phyloP scores from a whole-genome alignment of 1,284 basidiomycete genomes.

The Paramarasmius palmivorus region DNA sequence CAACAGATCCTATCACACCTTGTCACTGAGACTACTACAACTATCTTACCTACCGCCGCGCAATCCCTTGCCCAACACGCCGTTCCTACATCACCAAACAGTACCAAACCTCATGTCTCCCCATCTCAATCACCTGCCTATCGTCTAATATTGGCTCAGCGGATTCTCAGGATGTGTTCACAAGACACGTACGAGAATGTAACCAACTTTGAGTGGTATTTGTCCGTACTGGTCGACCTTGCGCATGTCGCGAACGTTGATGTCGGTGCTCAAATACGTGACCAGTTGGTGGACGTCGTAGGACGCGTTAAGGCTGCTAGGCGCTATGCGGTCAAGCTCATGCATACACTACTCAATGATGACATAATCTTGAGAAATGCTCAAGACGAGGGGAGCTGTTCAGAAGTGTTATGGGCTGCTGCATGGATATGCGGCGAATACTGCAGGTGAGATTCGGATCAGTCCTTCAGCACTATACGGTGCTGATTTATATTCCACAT shows the following conservation, averaged over 20 bases:
- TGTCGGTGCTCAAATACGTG: slow-evolving; percentile 74
- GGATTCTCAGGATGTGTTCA: slow-evolving; percentile 83
- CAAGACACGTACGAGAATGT: slow-evolving; percentile 86
- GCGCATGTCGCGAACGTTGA: slow-evolving; percentile 81
- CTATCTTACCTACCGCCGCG: slow-evolving; percentile 55
- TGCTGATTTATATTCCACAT: slow-evolving; percentile 5
- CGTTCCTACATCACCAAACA: slow-evolving; percentile 36
- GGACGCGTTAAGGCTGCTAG: slow-evolving; percentile 80
- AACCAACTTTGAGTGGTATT: slow-evolving; percentile 94
- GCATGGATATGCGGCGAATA: slow-evolving; percentile 97
- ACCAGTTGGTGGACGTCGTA: slow-evolving; percentile 86
- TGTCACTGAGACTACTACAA: slow-evolving; percentile 54
- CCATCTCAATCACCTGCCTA: slow-evolving; percentile 77
- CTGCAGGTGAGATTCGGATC: slow-evolving; percentile 51
- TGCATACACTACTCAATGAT: slow-evolving; percentile 80
- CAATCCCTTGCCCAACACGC: slow-evolving; percentile 60
- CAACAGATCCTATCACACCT: slow-evolving; percentile 88
- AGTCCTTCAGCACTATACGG: not conserved
- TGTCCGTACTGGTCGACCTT: slow-evolving; percentile 90
- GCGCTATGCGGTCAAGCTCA: slow-evolving; percentile 77
- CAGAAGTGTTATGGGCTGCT: slow-evolving; percentile 87
- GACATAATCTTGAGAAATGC: slow-evolving; percentile 68
- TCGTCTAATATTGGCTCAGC: slow-evolving; percentile 77
- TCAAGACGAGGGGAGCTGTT: slow-evolving; percentile 63
- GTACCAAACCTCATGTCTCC: slow-evolving; percentile 38